Evolutionary conservation across 371 early-diverging fungal genomes (phyloP), one percentile per base, ranked within the genome.

Genomic region (Chytridium lagenaria): DNA sequence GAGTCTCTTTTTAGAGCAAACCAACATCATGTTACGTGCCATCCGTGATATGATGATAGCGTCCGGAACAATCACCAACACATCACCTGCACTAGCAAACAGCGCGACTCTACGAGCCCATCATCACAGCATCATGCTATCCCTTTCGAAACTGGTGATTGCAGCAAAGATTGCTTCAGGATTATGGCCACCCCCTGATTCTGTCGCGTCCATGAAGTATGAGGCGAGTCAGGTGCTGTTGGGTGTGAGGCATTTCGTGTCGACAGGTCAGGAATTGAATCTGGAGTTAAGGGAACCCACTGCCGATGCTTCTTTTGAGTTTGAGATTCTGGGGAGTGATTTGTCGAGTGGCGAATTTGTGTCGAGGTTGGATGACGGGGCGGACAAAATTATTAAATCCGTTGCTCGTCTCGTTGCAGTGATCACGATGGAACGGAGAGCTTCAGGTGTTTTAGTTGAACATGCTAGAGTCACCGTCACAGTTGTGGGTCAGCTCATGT

Each of bases 41-140:
- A 90, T 95, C 63, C 90, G 94, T 30, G 87, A 88, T 63, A 91
- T 97, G 92, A 85, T 97, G 57, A 85, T 89, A 23, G 86, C 94
- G 23, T 90, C 93, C 16, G 92, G 92, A 12, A 90, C 93, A 0
- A 85, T 91, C 15, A 89, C 89, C 23, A 88, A 88, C 67, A 92
- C 93, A 38, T 83, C 91, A 0, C 77, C 86, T 2, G 76, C 87
- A 65, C 85, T 93, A 72, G 86, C 88, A 39, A 81, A 85, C 23
- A 89, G 92, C 75, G 78, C 84, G 22, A 77, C 85, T 16, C 84
- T 97, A 30, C 86, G 90, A 72, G 82, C 86, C 40, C 90, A 93
- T 74, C 92, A 96, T 81, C 88, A 90, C 1, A 88, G 90, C 39
- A 88, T 97, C 69, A 92, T 93, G 87, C 89, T 90, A 2, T 80